Percentiles rank a stretch among this genome's conserved stretches.
Evolutionary conservation across 305 asterid genomes (phyloP).

Genomic region (Solanum aculeatissimum): DNA sequence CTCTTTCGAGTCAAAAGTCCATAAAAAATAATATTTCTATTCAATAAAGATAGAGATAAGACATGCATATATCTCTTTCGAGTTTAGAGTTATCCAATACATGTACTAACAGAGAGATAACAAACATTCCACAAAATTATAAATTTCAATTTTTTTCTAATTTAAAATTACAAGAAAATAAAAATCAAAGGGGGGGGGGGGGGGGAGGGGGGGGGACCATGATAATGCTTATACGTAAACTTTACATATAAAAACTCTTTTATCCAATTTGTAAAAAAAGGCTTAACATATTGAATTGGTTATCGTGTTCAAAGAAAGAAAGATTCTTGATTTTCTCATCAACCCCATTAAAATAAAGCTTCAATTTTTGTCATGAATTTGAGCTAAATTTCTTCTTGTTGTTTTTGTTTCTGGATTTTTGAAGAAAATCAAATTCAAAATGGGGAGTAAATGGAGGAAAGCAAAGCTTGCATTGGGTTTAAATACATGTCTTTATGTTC

Average conservation of each 20-base stretch:
- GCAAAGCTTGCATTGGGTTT: slow-evolving; percentile 56
- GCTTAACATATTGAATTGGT: not conserved
- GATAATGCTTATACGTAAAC: not conserved
- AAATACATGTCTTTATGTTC: slow-evolving; percentile 48
- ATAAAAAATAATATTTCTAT: too few species aligned
- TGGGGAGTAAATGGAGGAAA: slow-evolving; percentile 85
- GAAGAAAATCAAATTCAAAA: not conserved
- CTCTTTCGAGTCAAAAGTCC: too few species aligned
- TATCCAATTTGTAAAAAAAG: not conserved
- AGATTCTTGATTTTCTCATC: not conserved
- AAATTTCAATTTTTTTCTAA: too few species aligned
- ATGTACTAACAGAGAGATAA: too few species aligned
- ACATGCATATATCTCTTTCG: too few species aligned
- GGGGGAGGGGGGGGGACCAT: not conserved
- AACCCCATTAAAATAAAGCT: not conserved
- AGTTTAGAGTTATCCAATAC: too few species aligned
- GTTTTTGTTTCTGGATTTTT: not conserved
- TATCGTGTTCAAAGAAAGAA: not conserved
- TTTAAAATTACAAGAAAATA: too few species aligned
- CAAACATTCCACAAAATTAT: too few species aligned
- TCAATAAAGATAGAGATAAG: too few species aligned
- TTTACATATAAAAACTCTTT: not conserved
- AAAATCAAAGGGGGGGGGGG: not conserved
- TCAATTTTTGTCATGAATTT: not conserved
- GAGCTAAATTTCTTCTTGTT: not conserved